phyloP scores from a whole-genome alignment of 164 flowering plant genomes.

The Protea cynaroides region DNA sequence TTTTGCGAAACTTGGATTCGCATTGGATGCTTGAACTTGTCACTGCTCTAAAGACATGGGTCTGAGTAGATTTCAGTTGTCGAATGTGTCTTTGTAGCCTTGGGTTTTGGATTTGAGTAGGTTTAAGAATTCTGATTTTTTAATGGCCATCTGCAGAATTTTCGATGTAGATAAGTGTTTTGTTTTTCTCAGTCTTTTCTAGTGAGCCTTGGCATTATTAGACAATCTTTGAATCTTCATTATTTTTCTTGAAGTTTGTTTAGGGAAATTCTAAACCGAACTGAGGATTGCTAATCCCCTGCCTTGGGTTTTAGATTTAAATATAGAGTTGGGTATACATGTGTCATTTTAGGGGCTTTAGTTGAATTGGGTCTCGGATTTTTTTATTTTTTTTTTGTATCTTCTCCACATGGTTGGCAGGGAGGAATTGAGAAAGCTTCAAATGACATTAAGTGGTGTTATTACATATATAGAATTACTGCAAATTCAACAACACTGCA shows the following conservation, averaged over 20 bases:
- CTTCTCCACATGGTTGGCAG: not conserved
- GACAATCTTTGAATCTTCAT: not conserved
- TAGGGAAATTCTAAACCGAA: not conserved
- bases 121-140: not conserved
- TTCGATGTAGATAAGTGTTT: not conserved
- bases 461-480: too few relatives aligned
- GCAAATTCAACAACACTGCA: too few relatives aligned
- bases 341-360: not conserved
- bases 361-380: not conserved
- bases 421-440: too few relatives aligned
- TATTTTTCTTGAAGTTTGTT: not conserved
- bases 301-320: not conserved
- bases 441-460: too few relatives aligned
- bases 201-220: constrained; percentile 1
- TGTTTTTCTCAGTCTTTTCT: not conserved
- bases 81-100: not conserved
- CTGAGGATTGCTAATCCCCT: not conserved
- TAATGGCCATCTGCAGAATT: not conserved
- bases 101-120: too few relatives aligned
- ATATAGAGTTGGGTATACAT: not conserved
- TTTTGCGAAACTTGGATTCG: not conserved
- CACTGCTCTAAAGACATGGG: not conserved
- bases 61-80: not conserved
- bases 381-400: too few relatives aligned
- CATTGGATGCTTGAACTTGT: not conserved